phyloP scores from a whole-genome alignment of 805 yeast genomes.

The Zygoascus bituminiphila region DNA sequence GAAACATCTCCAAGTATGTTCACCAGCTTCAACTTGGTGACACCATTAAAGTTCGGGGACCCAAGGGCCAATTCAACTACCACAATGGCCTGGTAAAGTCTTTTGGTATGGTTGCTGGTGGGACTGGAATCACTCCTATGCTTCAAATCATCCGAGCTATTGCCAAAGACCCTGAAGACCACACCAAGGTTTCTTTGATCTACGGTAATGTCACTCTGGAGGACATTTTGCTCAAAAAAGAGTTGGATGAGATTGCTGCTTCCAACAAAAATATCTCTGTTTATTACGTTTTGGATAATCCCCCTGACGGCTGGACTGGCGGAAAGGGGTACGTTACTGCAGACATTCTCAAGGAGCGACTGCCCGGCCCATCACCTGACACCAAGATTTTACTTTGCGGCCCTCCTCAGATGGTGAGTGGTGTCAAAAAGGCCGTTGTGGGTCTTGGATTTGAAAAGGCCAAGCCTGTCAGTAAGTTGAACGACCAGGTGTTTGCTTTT shows the following conservation, averaged over 20 bases:
- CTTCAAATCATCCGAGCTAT: slow-evolving; percentile 77
- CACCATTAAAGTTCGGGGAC: slow-evolving; percentile 66
- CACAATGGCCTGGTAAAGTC: slow-evolving; percentile 63
- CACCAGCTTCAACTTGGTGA: slow-evolving; percentile 72
- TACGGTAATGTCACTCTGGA: slow-evolving; percentile 75
- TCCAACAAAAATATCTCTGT: slow-evolving; percentile 49
- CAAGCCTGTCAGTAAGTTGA: slow-evolving; percentile 83
- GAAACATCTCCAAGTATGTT: slow-evolving; percentile 72
- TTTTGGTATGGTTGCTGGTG: slow-evolving; percentile 90
- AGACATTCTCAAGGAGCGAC: slow-evolving; percentile 53
- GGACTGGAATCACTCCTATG: slow-evolving; percentile 96
- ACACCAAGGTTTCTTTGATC: slow-evolving; percentile 61
- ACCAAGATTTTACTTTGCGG: slow-evolving; percentile 78
- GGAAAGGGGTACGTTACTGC: slow-evolving; percentile 76
- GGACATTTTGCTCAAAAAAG: slow-evolving; percentile 73
- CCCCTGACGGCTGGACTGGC: slow-evolving; percentile 70
- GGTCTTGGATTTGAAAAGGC: slow-evolving; percentile 72
- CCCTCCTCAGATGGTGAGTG: slow-evolving; percentile 87
- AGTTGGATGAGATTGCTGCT: slow-evolving; percentile 58
- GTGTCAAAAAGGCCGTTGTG: slow-evolving; percentile 71
- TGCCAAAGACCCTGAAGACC: slow-evolving; percentile 64
- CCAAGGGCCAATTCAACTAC: slow-evolving; percentile 83
- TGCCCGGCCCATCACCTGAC: slow-evolving; percentile 54
- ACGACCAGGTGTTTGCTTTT: slow-evolving; percentile 31
- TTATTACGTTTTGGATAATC: slow-evolving; percentile 64